Percentiles rank a stretch among this genome's conserved stretches.
These are phyloP conservation scores for Zychaea mexicana DNA, from an alignment of 371 early-diverging fungal genomes.

Conservation along the genomic window DNA sequence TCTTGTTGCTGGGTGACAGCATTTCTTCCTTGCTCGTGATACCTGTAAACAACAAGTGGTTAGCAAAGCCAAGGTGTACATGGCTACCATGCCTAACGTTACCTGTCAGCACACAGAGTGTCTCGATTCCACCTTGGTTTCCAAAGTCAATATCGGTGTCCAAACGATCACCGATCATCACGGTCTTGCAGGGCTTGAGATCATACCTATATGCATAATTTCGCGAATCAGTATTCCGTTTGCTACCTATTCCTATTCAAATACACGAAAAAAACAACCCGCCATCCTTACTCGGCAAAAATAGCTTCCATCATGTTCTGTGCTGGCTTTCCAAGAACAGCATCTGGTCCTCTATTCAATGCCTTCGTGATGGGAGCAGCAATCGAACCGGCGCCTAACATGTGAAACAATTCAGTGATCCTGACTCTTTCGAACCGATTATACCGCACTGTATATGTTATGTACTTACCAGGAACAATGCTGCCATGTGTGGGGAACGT, in stretches of 20 bases:
- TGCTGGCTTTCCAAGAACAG: conserved; percentile 92
- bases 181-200: conserved; percentile 79
- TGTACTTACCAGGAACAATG: conserved; percentile 78
- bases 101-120: conserved; percentile 94
- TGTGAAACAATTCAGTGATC: background rate
- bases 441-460: too few species aligned
- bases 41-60: conserved; percentile 27
- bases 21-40: conserved; percentile 55
- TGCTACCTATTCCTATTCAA: too few species aligned
- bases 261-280: background rate
- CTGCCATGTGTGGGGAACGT: conserved; percentile 84
- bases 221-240: too few species aligned
- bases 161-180: conserved; percentile 97
- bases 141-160: conserved; percentile 98
- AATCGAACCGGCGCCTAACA: conserved; percentile 82
- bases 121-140: conserved; percentile 79
- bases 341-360: conserved; percentile 72
- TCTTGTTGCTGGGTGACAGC: conserved; percentile 42
- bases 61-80: background rate
- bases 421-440: background rate
- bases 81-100: background rate
- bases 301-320: conserved; percentile 91
- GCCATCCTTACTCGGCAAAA: conserved; percentile 55
- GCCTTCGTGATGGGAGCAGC: conserved; percentile 74
- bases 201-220: conserved; percentile 64